Percentiles rank a stretch among this genome's conserved stretches.
phyloP scores from a whole-genome alignment of 495 filamentous ascomycete species.

The Jackrogersella multiformis region DNA sequence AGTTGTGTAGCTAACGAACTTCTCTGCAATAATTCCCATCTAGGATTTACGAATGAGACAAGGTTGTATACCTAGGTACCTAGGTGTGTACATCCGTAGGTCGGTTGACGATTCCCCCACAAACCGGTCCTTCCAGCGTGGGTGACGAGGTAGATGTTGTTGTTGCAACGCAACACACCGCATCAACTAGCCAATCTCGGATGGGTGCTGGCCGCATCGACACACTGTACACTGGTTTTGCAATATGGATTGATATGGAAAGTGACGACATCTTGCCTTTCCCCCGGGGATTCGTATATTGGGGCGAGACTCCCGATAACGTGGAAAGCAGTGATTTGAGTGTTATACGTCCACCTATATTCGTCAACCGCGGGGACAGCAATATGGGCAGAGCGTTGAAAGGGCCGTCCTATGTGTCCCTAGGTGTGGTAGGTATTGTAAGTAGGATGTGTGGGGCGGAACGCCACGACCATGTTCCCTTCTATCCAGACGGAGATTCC shows the following conservation, averaged over 20 bases:
- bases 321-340: slow-evolving; percentile 42
- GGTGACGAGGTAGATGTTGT: too few species aligned
- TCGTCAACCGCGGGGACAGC: slow-evolving; percentile 38
- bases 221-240: slow-evolving; percentile 15
- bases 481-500: slow-evolving; percentile 43
- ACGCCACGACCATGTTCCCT: slow-evolving; percentile 41
- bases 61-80: slow-evolving; percentile 7
- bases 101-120: slow-evolving; percentile 16
- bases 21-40: slow-evolving; percentile 19
- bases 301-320: slow-evolving; percentile 22
- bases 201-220: slow-evolving; percentile 16
- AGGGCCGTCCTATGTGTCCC: slow-evolving; percentile 8
- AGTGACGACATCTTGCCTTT: slow-evolving; percentile 38
- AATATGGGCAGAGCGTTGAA: slow-evolving; percentile 24
- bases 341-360: slow-evolving; percentile 25
- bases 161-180: slow-evolving; percentile 27
- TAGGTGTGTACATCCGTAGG: slow-evolving; percentile 2
- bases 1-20: slow-evolving; percentile 25
- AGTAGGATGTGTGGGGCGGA: slow-evolving; percentile 33
- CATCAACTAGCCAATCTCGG: slow-evolving; percentile 30
- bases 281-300: slow-evolving; percentile 18
- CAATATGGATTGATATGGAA: slow-evolving; percentile 21
- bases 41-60: slow-evolving; percentile 28
- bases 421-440: neutral
- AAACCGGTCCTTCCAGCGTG: slow-evolving; percentile 22